Conservation (phyloP, 768 basidiomycete species). For the Kwoniella newhampshirensis region DNA sequence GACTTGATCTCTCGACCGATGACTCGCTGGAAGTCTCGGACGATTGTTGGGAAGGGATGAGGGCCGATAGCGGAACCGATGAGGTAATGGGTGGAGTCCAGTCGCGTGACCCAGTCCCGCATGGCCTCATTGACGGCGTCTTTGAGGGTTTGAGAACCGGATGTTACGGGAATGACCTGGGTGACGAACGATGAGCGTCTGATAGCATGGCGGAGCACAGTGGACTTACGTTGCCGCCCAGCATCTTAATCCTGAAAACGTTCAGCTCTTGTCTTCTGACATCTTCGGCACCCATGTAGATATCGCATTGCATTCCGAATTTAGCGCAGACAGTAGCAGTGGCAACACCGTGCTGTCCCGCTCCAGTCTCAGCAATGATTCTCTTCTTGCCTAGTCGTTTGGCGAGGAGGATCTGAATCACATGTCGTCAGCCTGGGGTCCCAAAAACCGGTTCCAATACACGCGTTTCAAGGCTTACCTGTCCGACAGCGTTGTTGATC, state of each 20-base stretch:
- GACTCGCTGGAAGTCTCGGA: conserved; percentile 94
- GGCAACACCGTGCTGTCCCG: conserved; percentile 97
- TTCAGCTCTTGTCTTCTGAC: conserved; percentile 93
- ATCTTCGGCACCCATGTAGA: conserved; percentile 99
- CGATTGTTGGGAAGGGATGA: conserved; percentile 98
- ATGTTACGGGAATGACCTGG: conserved; percentile 90
- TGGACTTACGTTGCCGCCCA: conserved; percentile 72
- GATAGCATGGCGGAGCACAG: too few relatives aligned
- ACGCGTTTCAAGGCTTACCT: conserved; percentile 58
- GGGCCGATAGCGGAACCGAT: conserved; percentile 97
- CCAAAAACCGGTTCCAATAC: not conserved
- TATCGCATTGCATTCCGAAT: conserved; percentile 89
- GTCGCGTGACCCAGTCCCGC: conserved; percentile 97
- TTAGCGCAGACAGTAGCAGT: conserved; percentile 97
- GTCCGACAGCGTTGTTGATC: conserved; percentile 98
- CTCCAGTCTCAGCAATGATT: conserved; percentile 98
- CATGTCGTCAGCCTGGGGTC: not conserved
- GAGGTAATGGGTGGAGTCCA: conserved; percentile 90
- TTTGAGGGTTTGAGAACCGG: conserved; percentile 92
- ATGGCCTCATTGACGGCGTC: conserved; percentile 98
- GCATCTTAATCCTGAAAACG: conserved; percentile 97
- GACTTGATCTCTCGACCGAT: conserved; percentile 92
- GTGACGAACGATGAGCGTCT: too few relatives aligned
- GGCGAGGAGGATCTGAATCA: conserved; percentile 80
- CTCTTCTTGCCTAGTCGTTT: conserved; percentile 88